These are phyloP conservation scores for Aspergillus vadensis DNA, from an alignment of 2,329 filamentous ascomycete genomes.

Conservation along the genomic window DNA sequence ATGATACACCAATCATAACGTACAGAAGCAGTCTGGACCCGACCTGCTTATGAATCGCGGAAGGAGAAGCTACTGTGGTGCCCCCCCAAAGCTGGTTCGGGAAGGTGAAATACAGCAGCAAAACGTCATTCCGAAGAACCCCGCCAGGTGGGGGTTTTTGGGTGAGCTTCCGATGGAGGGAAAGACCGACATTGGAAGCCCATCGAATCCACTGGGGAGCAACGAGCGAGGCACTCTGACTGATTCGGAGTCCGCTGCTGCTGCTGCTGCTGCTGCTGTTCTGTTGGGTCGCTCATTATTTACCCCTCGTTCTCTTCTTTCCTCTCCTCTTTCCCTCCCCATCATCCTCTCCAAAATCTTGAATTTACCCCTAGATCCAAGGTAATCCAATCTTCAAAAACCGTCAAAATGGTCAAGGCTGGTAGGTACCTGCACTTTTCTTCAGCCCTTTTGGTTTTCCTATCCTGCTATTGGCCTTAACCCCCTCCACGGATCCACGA, in stretches of 20 bases:
- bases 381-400: slow-evolving; percentile 36
- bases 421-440: slow-evolving; percentile 60
- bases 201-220: slow-evolving; percentile 13
- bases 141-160: slow-evolving; percentile 21
- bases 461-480: slow-evolving; percentile 20
- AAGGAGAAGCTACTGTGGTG: slow-evolving; percentile 3
- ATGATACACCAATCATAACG: background rate
- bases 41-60: slow-evolving; percentile 24
- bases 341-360: slow-evolving; percentile 11
- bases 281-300: slow-evolving; percentile 4
- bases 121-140: slow-evolving; percentile 29
- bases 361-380: slow-evolving; percentile 25
- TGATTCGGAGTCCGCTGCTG: slow-evolving; percentile 11
- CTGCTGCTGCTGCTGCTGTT: background rate
- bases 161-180: slow-evolving; percentile 7
- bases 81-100: slow-evolving; percentile 3
- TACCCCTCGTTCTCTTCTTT: slow-evolving; percentile 21
- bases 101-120: slow-evolving; percentile 13
- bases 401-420: slow-evolving; percentile 96
- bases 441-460: slow-evolving; percentile 21
- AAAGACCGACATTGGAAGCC: slow-evolving; percentile 15
- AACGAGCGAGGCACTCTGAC: background rate
- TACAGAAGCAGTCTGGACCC: slow-evolving; percentile 1
- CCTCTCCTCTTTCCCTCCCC: slow-evolving; percentile 14
- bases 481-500: slow-evolving; percentile 27